Conservation (phyloP, 768 basidiomycete species). For the Piloderma croceum region DNA sequence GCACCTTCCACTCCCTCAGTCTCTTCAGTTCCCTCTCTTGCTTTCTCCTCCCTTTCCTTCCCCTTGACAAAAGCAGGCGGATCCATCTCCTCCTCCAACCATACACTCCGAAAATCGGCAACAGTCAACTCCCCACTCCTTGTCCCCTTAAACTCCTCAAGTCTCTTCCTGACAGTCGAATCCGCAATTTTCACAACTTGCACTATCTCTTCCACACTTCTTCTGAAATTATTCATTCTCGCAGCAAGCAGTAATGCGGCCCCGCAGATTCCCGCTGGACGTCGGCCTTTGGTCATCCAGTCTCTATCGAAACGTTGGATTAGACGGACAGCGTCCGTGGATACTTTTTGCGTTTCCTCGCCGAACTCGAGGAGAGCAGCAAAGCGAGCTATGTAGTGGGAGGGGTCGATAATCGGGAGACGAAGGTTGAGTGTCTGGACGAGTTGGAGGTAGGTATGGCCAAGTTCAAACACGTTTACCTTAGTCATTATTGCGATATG, state of each 20-base stretch:
- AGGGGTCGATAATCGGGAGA: constrained; percentile 88
- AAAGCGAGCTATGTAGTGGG: constrained; percentile 94
- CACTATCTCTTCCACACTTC: constrained; percentile 91
- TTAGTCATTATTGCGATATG: constrained; percentile 23
- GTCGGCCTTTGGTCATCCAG: constrained; percentile 94
- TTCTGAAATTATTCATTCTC: constrained; percentile 95
- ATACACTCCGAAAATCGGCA: constrained; percentile 83
- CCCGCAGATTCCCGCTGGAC: constrained; percentile 96
- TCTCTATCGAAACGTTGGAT: constrained; percentile 92
- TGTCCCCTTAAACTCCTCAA: constrained; percentile 92
- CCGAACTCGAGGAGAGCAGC: constrained; percentile 93
- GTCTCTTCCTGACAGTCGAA: constrained; percentile 83
- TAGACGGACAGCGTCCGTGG: constrained; percentile 88
- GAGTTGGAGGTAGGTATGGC: constrained; percentile 92
- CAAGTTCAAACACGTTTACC: constrained; percentile 98
- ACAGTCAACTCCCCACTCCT: constrained; percentile 81
- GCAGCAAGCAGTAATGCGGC: constrained; percentile 93
- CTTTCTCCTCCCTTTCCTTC: constrained; percentile 61
- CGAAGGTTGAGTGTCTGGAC: constrained; percentile 81
- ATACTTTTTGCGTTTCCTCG: constrained; percentile 87
- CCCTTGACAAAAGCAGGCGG: constrained; percentile 85
- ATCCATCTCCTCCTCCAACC: constrained; percentile 88
- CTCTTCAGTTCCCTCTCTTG: constrained; percentile 36
- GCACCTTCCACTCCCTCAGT: constrained; percentile 24
- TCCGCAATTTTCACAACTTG: constrained; percentile 99